phyloP scores from a whole-genome alignment of 441 rosid genomes.

The Pelargonium australe region DNA sequence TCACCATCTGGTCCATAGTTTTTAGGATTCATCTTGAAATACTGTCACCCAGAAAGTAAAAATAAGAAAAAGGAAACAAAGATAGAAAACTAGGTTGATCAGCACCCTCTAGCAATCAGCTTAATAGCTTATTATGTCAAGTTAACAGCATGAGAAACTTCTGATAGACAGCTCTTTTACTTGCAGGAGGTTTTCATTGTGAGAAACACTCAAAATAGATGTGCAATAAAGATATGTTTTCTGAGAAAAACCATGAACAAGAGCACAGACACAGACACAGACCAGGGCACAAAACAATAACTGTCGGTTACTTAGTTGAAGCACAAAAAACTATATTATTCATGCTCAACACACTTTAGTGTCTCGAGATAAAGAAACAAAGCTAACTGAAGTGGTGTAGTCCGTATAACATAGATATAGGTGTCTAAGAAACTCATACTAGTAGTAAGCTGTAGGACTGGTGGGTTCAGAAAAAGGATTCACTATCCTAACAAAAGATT shows the following conservation, averaged over 20 bases:
- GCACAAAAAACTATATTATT: not conserved
- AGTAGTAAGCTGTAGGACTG: not conserved
- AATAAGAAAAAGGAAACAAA: slow-evolving; percentile 12
- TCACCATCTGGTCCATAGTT: slow-evolving; percentile 41
- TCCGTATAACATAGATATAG: not conserved
- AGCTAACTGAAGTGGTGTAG: not conserved
- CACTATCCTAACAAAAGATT: not conserved
- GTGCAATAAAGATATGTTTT: not conserved
- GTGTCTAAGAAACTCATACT: not conserved
- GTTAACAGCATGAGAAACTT: slow-evolving; percentile 3
- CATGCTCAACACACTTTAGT: not conserved
- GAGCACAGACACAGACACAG: not conserved
- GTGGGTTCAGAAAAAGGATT: not conserved
- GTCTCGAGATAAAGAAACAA: not conserved
- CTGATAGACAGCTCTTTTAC: not conserved
- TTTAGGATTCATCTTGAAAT: slow-evolving; percentile 82
- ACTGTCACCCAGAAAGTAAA: slow-evolving; percentile 38
- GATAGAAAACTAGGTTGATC: slow-evolving; percentile 12
- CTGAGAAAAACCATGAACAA: not conserved
- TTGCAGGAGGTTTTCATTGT: not conserved
- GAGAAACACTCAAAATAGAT: not conserved
- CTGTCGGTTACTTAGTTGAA: not conserved
- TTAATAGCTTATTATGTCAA: not conserved
- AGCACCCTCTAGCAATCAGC: not conserved
- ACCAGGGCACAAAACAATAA: not conserved